Conservation (phyloP, 495 filamentous ascomycete genomes). For the Melanomma pulvis-pyrius region DNA sequence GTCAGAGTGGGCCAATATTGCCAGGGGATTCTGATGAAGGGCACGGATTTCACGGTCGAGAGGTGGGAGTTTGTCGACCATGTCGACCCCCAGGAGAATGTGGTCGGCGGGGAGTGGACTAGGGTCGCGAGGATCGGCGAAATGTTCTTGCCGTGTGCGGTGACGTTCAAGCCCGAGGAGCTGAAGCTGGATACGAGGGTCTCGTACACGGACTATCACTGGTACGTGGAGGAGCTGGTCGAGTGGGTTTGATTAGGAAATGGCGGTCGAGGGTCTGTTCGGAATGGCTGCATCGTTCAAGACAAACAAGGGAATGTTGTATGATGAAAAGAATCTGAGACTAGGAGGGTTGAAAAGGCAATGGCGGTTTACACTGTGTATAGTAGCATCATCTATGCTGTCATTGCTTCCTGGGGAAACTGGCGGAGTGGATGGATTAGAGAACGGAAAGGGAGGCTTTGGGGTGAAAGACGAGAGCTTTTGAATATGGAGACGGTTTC, state of each 20-base stretch:
- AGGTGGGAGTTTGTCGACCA: conserved; percentile 31
- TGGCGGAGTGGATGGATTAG: too few relatives aligned
- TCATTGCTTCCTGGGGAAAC: too few relatives aligned
- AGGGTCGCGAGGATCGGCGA: conserved; percentile 22
- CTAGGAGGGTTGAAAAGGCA: too few relatives aligned
- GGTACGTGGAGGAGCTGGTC: conserved; percentile 29
- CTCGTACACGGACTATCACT: conserved; percentile 13
- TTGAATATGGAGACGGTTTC: neutral
- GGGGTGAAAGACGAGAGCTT: too few relatives aligned
- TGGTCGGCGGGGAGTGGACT: conserved; percentile 21
- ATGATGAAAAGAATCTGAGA: too few relatives aligned
- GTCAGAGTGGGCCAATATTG: conserved; percentile 28
- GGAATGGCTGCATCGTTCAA: neutral
- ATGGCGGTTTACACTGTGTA: too few relatives aligned
- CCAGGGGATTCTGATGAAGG: conserved; percentile 33
- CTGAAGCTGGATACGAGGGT: conserved; percentile 11
- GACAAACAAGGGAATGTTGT: too few relatives aligned
- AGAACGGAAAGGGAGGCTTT: too few relatives aligned
- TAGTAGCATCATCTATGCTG: too few relatives aligned
- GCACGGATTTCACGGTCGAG: conserved; percentile 27
- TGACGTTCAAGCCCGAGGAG: conserved; percentile 11
- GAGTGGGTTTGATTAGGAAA: conserved; percentile 2
- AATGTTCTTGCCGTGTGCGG: conserved; percentile 27
- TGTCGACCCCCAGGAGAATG: neutral
- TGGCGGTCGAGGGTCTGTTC: neutral